These are phyloP conservation scores for Acanthamoeba lenticulata DNA, from an alignment of 208 protist species.

Conservation along the genomic window DNA sequence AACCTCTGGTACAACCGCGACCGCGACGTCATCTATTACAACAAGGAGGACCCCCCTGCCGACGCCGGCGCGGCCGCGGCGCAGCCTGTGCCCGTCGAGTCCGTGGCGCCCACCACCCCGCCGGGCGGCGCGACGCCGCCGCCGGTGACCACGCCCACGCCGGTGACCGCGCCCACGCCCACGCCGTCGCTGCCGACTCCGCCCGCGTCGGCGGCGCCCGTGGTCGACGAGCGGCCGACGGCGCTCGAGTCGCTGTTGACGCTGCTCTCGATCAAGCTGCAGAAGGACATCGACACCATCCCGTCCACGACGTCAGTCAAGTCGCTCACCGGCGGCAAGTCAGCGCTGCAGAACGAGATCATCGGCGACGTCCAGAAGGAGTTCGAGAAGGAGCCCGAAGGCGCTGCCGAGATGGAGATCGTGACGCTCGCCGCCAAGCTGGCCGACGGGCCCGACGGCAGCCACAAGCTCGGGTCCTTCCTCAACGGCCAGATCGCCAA, in stretches of 20 bases:
- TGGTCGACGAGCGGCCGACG: conserved; percentile 48
- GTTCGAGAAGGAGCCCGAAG: conserved; percentile 72
- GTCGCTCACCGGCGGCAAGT: conserved; percentile 82
- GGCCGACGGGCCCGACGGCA: conserved; percentile 46
- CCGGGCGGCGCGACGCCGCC: neutral
- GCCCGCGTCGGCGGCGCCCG: conserved; percentile 24
- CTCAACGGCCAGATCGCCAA: conserved; percentile 68
- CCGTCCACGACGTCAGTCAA: conserved; percentile 76
- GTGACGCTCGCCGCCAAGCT: conserved; percentile 4
- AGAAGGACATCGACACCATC: conserved; percentile 73
- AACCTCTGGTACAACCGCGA: conserved; percentile 69
- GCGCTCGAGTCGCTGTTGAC: conserved; percentile 63
- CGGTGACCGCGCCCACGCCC: neutral
- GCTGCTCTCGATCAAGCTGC: conserved; percentile 75
- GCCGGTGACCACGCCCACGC: neutral
- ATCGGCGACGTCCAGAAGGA: conserved; percentile 82
- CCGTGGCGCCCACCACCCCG: neutral
- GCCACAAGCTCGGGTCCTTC: conserved; percentile 38
- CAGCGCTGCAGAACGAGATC: conserved; percentile 83
- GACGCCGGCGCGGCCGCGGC: neutral
- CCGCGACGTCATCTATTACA: conserved; percentile 68
- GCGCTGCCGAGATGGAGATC: conserved; percentile 65
- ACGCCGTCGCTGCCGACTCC: neutral
- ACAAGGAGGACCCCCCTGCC: conserved; percentile 3
- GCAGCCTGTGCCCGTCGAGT: neutral